These are phyloP conservation scores for Cenchrus purpureus DNA, from an alignment of 176 grass and related monocot species.

Conservation along the genomic window DNA sequence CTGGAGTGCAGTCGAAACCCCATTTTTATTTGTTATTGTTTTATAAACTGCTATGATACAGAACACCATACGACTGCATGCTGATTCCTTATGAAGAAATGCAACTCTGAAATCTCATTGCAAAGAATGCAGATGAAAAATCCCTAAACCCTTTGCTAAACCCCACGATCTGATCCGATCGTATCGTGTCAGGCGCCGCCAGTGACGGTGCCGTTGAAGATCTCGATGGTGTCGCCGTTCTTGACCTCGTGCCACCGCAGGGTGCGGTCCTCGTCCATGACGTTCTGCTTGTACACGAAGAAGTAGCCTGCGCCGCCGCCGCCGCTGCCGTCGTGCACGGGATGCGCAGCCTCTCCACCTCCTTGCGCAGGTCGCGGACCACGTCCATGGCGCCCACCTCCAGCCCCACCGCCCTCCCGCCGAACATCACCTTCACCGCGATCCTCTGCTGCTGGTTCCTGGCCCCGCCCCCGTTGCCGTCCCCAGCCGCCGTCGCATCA, in stretches of 20 bases:
- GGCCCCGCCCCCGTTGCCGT: neutral
- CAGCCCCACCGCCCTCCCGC: constrained; percentile 25
- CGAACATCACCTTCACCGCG: constrained; percentile 47
- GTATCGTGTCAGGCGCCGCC: constrained; percentile 18
- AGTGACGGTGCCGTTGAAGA: constrained; percentile 60
- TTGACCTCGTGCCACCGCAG: constrained; percentile 67
- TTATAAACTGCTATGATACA: no score
- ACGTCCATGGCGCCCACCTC: constrained; percentile 50
- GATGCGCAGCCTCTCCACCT: constrained; percentile 28
- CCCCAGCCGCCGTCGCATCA: neutral
- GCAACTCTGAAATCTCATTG: neutral
- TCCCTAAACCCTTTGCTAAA: neutral
- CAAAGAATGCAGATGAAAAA: neutral
- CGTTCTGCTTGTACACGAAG: constrained; percentile 63
- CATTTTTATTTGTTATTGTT: no score
- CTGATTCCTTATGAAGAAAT: neutral
- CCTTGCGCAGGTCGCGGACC: constrained; percentile 40
- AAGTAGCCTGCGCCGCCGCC: constrained; percentile 39
- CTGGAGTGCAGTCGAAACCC: no score
- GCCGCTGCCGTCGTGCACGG: neutral
- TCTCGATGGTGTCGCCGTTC: constrained; percentile 59
- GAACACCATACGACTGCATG: no score
- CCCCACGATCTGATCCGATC: neutral
- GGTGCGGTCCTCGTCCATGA: constrained; percentile 65
- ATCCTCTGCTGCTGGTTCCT: constrained; percentile 15